Evolutionary conservation across 257 asterid species (phyloP).

Genomic region (Solanum acaule): DNA sequence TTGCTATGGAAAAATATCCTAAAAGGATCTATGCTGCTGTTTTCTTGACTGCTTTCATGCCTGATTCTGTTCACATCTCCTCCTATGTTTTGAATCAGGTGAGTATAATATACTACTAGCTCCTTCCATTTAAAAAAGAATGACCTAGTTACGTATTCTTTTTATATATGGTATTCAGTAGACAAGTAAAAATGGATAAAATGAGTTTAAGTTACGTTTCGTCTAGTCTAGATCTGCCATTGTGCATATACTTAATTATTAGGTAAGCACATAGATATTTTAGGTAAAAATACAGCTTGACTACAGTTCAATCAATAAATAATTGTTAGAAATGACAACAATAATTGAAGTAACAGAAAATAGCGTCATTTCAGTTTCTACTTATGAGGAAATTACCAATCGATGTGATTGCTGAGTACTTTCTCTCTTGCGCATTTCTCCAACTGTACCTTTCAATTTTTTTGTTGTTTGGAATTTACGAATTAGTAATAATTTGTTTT

Average conservation of each 20-base stretch:
- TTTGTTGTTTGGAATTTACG: too few species aligned
- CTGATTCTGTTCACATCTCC: neutral
- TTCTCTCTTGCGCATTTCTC: neutral
- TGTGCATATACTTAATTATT: too few species aligned
- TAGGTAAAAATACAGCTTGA: neutral
- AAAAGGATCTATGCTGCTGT: neutral
- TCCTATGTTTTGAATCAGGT: neutral
- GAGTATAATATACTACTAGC: neutral
- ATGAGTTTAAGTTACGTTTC: too few species aligned
- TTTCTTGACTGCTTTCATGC: neutral
- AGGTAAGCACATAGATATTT: too few species aligned
- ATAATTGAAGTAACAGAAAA: neutral
- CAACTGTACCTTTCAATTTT: neutral
- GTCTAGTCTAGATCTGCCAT: neutral
- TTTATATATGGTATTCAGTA: too few species aligned
- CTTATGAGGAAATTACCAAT: neutral
- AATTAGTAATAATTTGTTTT: too few species aligned
- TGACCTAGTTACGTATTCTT: fast-evolving
- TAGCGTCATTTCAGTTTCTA: neutral
- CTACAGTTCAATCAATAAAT: too few species aligned
- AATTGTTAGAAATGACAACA: neutral
- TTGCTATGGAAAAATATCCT: neutral
- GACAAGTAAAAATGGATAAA: too few species aligned
- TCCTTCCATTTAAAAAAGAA: too few species aligned
- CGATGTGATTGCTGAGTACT: neutral